phyloP scores from a whole-genome alignment of 2,329 filamentous ascomycete species.

The Exophiala calicioides region DNA sequence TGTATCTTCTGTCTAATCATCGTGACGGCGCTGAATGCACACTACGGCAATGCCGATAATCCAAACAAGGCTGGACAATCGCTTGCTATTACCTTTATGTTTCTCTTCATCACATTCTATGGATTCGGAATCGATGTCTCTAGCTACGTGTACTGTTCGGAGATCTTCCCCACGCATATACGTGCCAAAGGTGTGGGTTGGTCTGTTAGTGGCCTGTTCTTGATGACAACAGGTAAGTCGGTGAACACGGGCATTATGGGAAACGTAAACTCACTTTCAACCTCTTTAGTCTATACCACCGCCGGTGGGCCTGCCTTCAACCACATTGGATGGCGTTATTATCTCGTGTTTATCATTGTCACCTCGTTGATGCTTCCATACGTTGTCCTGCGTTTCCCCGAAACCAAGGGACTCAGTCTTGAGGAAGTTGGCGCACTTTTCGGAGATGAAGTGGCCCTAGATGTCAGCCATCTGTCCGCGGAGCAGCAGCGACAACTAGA shows the following conservation, averaged over 20 bases:
- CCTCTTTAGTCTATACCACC: conserved; percentile 3
- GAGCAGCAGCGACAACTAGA: no score
- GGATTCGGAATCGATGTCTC: conserved; percentile 11
- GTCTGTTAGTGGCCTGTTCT: conserved; percentile 32
- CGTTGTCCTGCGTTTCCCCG: no score
- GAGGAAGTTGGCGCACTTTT: no score
- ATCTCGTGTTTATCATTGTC: conserved; percentile 42
- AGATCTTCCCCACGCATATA: conserved; percentile 22
- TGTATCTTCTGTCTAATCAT: conserved; percentile 38
- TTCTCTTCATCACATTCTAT: conserved; percentile 42
- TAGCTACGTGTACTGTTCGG: conserved; percentile 31
- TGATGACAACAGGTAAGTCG: conserved; percentile 11
- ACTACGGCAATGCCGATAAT: conserved; percentile 34
- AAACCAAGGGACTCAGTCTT: no score
- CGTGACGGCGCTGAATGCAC: conserved; percentile 38
- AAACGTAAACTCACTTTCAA: not conserved
- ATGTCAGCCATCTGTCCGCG: no score
- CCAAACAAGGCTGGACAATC: conserved; percentile 37
- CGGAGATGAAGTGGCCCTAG: no score
- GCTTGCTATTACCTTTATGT: conserved; percentile 42
- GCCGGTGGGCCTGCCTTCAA: conserved; percentile 31
- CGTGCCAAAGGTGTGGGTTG: conserved; percentile 16
- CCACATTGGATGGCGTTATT: conserved; percentile 37
- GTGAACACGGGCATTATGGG: not conserved
- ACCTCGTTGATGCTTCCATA: no score